phyloP scores from a whole-genome alignment of 805 yeast genomes.

The Starmerella roubikii region DNA sequence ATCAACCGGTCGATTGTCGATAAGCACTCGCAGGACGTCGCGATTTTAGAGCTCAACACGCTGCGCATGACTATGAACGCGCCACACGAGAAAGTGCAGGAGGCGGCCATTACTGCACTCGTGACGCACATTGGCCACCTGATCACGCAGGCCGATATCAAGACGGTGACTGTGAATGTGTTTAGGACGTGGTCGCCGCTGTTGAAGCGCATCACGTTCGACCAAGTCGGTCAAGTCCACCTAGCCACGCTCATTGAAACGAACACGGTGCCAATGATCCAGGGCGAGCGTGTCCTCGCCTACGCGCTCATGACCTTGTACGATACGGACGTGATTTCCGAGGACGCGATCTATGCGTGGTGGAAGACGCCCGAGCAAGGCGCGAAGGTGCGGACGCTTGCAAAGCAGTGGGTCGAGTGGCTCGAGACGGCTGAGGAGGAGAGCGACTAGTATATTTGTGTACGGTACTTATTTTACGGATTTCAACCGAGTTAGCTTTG shows the following conservation, averaged over 20 bases:
- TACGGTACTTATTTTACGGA: neutral
- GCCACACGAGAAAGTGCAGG: slow-evolving; percentile 80
- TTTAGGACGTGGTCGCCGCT: slow-evolving; percentile 72
- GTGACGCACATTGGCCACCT: slow-evolving; percentile 56
- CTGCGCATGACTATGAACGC: slow-evolving; percentile 96
- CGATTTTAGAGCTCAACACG: slow-evolving; percentile 81
- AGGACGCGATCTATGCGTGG: slow-evolving; percentile 70
- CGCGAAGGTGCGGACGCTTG: slow-evolving; percentile 39
- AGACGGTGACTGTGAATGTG: slow-evolving; percentile 63
- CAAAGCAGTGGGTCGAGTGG: slow-evolving; percentile 76
- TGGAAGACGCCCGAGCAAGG: slow-evolving; percentile 44
- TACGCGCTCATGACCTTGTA: slow-evolving; percentile 51
- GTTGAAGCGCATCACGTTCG: slow-evolving; percentile 76
- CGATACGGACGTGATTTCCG: slow-evolving; percentile 70
- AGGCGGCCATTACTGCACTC: slow-evolving; percentile 65
- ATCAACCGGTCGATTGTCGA: slow-evolving; percentile 83
- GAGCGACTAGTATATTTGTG: slow-evolving; percentile 30
- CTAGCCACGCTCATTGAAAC: slow-evolving; percentile 38
- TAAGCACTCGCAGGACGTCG: slow-evolving; percentile 87
- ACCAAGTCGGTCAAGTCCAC: slow-evolving; percentile 62
- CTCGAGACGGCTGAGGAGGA: slow-evolving; percentile 64
- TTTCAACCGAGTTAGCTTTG: too few species aligned
- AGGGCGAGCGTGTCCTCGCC: slow-evolving; percentile 34
- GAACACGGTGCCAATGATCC: slow-evolving; percentile 30
- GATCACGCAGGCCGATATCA: slow-evolving; percentile 60